phyloP scores from a whole-genome alignment of 768 basidiomycete genomes.

The Serendipita sp. region DNA sequence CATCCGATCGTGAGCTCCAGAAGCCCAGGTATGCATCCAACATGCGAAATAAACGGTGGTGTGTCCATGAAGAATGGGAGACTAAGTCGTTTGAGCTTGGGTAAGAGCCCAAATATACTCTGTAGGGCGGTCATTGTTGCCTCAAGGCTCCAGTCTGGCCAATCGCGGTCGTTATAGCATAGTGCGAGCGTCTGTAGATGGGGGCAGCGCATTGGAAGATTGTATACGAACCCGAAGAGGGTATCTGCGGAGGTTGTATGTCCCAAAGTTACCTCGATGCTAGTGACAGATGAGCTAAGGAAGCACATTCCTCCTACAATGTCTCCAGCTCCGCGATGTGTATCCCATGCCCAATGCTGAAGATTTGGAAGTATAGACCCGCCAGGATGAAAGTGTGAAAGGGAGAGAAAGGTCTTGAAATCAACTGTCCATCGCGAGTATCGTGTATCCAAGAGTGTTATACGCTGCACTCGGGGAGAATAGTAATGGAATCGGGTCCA shows the following conservation, averaged over 20 bases:
- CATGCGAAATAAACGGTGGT: background rate
- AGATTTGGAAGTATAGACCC: background rate
- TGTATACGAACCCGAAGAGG: slow-evolving; percentile 1
- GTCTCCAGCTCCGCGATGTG: background rate
- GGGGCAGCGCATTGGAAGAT: slow-evolving; percentile 4
- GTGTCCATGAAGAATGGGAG: slow-evolving; percentile 1
- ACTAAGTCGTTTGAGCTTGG: background rate
- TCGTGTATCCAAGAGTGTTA: background rate
- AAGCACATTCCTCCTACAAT: slow-evolving; percentile 5
- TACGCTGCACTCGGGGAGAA: background rate
- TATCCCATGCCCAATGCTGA: slow-evolving; percentile 2
- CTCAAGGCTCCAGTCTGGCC: slow-evolving; percentile 3
- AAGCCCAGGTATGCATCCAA: background rate
- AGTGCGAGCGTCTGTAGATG: background rate
- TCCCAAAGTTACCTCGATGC: slow-evolving; percentile 4
- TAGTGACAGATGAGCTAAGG: background rate
- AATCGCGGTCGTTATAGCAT: background rate
- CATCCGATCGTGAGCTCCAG: background rate
- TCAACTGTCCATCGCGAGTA: background rate
- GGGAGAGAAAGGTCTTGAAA: background rate
- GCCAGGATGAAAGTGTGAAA: background rate
- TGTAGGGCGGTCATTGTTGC: slow-evolving; percentile 2
- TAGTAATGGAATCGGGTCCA: slow-evolving; percentile 2
- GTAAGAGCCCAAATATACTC: background rate
- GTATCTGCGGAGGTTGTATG: background rate